Conservation (phyloP, 345 rosid species). For the Pelargonium nanum region DNA sequence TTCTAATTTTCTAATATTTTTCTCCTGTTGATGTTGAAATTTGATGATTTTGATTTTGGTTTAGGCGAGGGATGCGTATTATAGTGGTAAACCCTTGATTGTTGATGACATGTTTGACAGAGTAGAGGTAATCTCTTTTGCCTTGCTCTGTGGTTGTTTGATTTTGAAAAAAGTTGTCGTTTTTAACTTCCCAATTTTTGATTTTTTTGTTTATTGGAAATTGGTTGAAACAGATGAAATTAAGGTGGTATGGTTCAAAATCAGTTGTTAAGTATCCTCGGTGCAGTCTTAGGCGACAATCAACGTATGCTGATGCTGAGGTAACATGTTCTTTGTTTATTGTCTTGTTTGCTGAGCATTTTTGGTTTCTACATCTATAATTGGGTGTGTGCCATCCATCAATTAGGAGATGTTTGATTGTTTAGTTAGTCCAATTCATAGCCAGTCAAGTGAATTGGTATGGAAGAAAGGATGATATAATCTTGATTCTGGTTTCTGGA, state of each 20-base stretch:
- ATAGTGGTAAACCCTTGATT: slow-evolving; percentile 77
- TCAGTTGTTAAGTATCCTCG: slow-evolving; percentile 91
- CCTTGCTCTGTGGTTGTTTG: background rate
- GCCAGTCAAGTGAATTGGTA: background rate
- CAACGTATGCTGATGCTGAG: slow-evolving; percentile 90
- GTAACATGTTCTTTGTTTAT: slow-evolving; percentile 22
- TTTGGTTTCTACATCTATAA: too few species aligned
- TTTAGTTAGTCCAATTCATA: background rate
- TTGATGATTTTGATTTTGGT: slow-evolving; percentile 4
- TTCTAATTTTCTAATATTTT: background rate
- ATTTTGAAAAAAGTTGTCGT: background rate
- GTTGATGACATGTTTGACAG: slow-evolving; percentile 94
- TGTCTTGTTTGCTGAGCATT: background rate
- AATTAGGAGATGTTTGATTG: too few species aligned
- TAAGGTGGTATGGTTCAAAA: slow-evolving; percentile 86
- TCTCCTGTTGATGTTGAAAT: background rate
- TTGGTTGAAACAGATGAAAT: slow-evolving; percentile 56
- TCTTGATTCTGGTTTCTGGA: too few species aligned
- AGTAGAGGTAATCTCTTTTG: slow-evolving; percentile 56
- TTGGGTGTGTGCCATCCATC: too few species aligned
- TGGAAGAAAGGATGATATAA: too few species aligned
- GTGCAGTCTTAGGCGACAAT: slow-evolving; percentile 76
- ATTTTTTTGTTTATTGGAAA: background rate
- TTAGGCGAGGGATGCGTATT: slow-evolving; percentile 83
- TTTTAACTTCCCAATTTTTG: background rate